Evolutionary conservation across 768 basidiomycete genomes (phyloP), one percentile per base, ranked within the genome.

Genomic region (Lentinula raphanica): DNA sequence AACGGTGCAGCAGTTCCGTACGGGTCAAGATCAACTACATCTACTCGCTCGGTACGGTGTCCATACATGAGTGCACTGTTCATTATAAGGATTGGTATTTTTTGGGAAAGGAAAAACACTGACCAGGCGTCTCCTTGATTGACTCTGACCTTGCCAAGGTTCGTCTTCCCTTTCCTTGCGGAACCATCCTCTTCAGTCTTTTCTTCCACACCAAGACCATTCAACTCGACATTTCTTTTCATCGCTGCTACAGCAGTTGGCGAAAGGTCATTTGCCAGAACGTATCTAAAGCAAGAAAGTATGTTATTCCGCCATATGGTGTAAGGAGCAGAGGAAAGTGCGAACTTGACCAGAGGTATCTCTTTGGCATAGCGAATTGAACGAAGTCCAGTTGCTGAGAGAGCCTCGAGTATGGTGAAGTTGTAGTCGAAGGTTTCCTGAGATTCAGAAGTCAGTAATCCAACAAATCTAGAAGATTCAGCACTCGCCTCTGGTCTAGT

Each of bases 1-100:
- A 99, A 99, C 2, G 96, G 97, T 3, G 94, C 89, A 0, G 97
- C 97, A 8, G 94, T 96, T 0, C 97, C 97, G 66, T 98, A 99
- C 0, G 97, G 97, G 69, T 99, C 97, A 27, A 99, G 81, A 69
- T 99, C 97, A n/a, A 99, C 86, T 28, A 92, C 92, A 62, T 98
- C 95, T 19, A 98, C 94, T 2, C 87, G 80, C 53, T 86, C 86
- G 28, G 84, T 76, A 38, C 94, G 86, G 66, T 94, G 94, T 48
- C 80, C 80, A 68, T 97, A 98, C 92, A 99, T 94, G 51, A 94
- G 74, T 3, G 89, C 79, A 66, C 95, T 97, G 49, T 15, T 49
- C n/a, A n/a, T 54, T 48, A 11, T 50, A 25, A 25, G 32, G 54
- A 31, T 15, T 36, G 55, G 36, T 5, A 35, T 40, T 49, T 25